Evolutionary conservation across 2,329 filamentous ascomycete species (phyloP), one percentile per base, ranked within the genome.

Genomic region (Tolypocladium sp.): DNA sequence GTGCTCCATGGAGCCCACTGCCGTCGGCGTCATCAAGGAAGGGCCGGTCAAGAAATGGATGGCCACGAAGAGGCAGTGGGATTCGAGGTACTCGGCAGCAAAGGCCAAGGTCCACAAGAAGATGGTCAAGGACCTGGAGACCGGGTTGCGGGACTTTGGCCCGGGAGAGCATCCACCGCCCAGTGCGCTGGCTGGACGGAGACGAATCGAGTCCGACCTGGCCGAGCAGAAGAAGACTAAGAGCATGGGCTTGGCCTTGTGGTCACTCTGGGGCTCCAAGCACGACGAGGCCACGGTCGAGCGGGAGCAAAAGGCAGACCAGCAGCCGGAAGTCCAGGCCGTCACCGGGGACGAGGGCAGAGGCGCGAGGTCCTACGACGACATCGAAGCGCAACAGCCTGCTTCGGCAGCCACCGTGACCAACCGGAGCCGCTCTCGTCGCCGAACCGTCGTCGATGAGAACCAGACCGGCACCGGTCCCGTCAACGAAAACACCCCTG

Each of bases 221-320:
- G 62, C 65, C 1, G 67, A 70, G 62, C 79, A 78, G 65, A 81
- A 81, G 69, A 85, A 79, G 72, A 80, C 74, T 64, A 87, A 83
- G 78, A 92, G 89, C 63, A 84, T 88, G 73, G 90, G 89, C 9
- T 78, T 97, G 71, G 84, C 87, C 2, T 76, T 97, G 63, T 97
- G 93, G 93, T 89, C 86, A 56, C 79, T 88, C 1, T 95, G 92
- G 89, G 92, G 91, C 17, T 92, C 88, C 53, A 95, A 90, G 70
- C 91, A 97, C 68, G 94, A 97, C 69, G 83, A 93, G 71, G 80
- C 80, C 62, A 89, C 89, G 0, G 80, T 95, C 4, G 76, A 79
- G 54, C 76, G 83, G 4, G 83, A 87, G 69, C 71, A 81, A 57
- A 78, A 80, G 63, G 79, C 79, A 1, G 77, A 79, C 2, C 72